Percentiles rank a stretch among this genome's conserved stretches.
Evolutionary conservation across 345 rosid species (phyloP).

Genomic region (Gossypium turneri): DNA sequence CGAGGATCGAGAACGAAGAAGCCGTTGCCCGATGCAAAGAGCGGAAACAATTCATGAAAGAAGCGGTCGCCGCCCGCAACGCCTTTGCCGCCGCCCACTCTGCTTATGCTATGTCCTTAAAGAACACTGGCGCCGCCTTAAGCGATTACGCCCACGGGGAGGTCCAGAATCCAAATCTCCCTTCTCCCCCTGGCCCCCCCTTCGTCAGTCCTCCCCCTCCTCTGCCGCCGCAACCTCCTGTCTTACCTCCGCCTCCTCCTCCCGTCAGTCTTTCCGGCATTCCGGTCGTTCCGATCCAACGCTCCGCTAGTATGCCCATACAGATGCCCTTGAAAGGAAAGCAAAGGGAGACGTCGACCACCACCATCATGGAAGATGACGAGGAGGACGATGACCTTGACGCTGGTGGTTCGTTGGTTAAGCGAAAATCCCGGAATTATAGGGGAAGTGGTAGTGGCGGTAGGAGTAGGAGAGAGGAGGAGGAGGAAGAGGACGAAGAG

Average conservation of each 20-base stretch:
- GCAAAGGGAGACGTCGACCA: slow-evolving; percentile 31
- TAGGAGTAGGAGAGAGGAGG: slow-evolving; percentile 16
- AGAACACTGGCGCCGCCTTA: slow-evolving; percentile 93
- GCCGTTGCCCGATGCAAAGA: slow-evolving; percentile 80
- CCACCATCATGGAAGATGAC: slow-evolving; percentile 55
- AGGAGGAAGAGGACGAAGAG: slow-evolving; percentile 11
- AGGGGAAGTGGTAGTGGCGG: slow-evolving; percentile 36
- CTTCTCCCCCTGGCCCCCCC: slow-evolving; percentile 9
- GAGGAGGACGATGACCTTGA: slow-evolving; percentile 47
- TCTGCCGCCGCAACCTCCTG: slow-evolving; percentile 8
- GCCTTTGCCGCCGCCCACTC: slow-evolving; percentile 98
- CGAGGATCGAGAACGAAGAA: slow-evolving; percentile 96
- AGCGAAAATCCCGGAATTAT: slow-evolving; percentile 47
- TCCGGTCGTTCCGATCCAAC: slow-evolving; percentile 40
- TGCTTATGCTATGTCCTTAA: slow-evolving; percentile 67
- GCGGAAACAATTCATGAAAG: slow-evolving; percentile 66
- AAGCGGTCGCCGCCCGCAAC: slow-evolving; percentile 67
- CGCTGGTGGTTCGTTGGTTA: slow-evolving; percentile 29
- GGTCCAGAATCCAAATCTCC: slow-evolving; percentile 35
- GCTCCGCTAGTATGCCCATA: slow-evolving; percentile 81
- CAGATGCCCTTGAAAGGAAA: slow-evolving; percentile 50
- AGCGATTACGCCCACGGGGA: slow-evolving; percentile 80
- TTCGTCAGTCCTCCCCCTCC: neutral
- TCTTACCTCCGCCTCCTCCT: slow-evolving; percentile 53
- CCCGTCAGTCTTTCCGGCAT: neutral